Base-by-base conservation (phyloP, 805 yeast species). In the Candida palmyrensis region DNA sequence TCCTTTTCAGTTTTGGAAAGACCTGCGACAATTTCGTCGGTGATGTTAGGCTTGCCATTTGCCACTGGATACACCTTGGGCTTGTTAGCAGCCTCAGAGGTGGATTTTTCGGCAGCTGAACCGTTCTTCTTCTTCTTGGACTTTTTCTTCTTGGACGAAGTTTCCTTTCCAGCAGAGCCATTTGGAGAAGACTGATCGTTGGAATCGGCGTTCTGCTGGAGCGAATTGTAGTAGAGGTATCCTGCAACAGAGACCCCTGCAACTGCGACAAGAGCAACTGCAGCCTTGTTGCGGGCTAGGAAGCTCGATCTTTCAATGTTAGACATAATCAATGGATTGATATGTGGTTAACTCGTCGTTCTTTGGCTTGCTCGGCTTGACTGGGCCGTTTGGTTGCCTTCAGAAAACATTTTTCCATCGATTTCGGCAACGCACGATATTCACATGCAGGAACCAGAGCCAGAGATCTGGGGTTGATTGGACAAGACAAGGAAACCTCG, bases 211-310 rank as follows among this genome's bases (percentile, higher is more conserved):
- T 42, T 45, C 14, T 31, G 38, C 44, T 47, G 60, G 38, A 62
- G 57, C 35, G 57, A 58, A 44, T 58, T 61, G 43, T 66, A 67
- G 45, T 70, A 73, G 45, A 73, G 77, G 7, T 84, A 81, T 36
- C 81, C 78, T 22, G 74, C 71, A 19, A 80, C 85, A 24, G 80
- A 71, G 32, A 76, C 72, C 38, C 77, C 75, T 32, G 82, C 82
- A 40, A 78, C 71, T 6, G 78, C 73, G 8, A 86, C 68, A 29
- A 81, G 73, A 20, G 76, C 61, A 35, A 82, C 68, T 25, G 81
- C 83, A n/a, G 75, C 62, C 55, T 72, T 80, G 63, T 82, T 73
- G 43, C 69, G 59, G 32, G 68, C 59, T 36, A 74, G 60, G 49
- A 74, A 73, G 49, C 50, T 50, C 30, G 59, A 22, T 39, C 30